Base-by-base conservation (phyloP, 2,329 filamentous ascomycete species). In the Fusarium sp. region DNA sequence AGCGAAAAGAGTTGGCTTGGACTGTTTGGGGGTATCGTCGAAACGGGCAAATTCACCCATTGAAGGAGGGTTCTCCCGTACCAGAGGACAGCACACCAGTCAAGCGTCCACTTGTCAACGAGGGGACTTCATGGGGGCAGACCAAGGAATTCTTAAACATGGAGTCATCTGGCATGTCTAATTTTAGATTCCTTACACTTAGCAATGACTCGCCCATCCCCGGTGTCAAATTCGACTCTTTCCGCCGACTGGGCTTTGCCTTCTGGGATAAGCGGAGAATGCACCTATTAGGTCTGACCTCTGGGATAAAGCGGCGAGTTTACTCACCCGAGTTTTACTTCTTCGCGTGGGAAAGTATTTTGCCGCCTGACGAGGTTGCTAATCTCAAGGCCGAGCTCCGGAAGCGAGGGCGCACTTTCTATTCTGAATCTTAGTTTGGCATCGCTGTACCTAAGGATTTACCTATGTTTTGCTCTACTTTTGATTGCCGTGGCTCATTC, bases 261-360 rank as follows among this genome's bases (percentile, higher is more conserved):
- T 55, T 71, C 16, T 74, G 71, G 69, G 71, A 73, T 51, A 29
- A 7, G 31, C 25, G 58, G 56, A 68, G 72, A 13, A 20, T 40
- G 38, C 38, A 40, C 11, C 38, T 40, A 13, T 40, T 40, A 40
- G 38, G 38, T 6, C 16, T 40, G 16, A 40, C 38, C 38, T 16
- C 9, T 34, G 31, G 31, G 13, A 34, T 34, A 34, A 13, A 34
- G 11, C 27, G 11, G 33, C 33, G 6, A 34, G 14, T 34, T 34
- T 29, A 34, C 49, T 2, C 14, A 13, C 6, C n/a, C 8, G 29
- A 16, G 6, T 49, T 60, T 9, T 58, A 69, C 38, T 42, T 20
- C 18, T 42, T 42, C 11, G 38, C 38, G 4, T 42, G 38, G 38
- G 38, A 42, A 8, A 65, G 55, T 11, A 56, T 70, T 6, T 38